Percentiles rank a stretch among this genome's conserved stretches.
phyloP scores from a whole-genome alignment of 208 protist species.

The Tetramitus jugosus region DNA sequence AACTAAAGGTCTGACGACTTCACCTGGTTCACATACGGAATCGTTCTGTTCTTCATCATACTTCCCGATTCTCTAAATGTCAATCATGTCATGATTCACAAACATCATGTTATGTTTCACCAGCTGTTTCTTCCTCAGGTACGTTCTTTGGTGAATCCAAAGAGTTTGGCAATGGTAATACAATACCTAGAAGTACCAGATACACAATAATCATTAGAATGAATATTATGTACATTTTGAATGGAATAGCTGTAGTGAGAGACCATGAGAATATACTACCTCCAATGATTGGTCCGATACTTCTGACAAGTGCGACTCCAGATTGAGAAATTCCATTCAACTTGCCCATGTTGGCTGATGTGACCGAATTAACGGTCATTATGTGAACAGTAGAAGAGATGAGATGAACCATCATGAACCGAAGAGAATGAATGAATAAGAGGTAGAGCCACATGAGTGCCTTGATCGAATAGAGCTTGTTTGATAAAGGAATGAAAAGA shows the following conservation, averaged over 20 bases:
- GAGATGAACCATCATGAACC: too few species aligned
- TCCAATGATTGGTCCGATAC: neutral
- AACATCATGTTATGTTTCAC: too few species aligned
- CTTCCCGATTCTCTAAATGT: too few species aligned
- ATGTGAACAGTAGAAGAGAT: neutral
- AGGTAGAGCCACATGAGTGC: neutral
- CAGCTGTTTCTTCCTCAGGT: too few species aligned
- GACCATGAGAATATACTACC: neutral
- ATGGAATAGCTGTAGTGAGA: neutral
- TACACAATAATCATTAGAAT: too few species aligned
- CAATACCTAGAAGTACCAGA: too few species aligned
- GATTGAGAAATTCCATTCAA: slow-evolving; percentile 11
- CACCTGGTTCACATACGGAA: too few species aligned
- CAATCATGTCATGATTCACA: too few species aligned
- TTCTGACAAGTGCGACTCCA: neutral
- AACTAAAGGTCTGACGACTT: too few species aligned
- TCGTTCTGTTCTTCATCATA: too few species aligned
- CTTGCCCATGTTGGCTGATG: neutral
- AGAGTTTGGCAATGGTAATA: too few species aligned
- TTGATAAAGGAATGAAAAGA: neutral
- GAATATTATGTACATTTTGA: neutral
- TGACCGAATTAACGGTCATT: neutral
- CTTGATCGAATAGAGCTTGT: neutral
- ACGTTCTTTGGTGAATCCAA: too few species aligned
- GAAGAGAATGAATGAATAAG: neutral